Percentiles rank a stretch among this genome's conserved stretches.
Conservation (phyloP, 1,284 basidiomycete species). For the Cryptococcus amylolentus region DNA sequence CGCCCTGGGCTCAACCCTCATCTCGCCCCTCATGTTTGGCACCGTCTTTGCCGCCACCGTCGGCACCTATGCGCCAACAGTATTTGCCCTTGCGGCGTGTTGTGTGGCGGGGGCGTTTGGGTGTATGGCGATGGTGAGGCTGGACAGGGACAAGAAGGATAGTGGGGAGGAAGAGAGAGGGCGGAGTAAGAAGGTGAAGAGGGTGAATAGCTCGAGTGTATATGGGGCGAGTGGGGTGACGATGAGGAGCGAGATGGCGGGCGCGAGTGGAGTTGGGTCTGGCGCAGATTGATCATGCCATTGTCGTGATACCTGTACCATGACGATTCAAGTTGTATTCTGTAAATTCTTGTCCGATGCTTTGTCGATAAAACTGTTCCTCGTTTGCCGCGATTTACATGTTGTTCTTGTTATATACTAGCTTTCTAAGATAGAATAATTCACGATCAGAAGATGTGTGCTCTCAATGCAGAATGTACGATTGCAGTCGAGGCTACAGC, state of each 20-base stretch:
- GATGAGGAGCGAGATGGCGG: neutral
- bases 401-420: too few relatives aligned
- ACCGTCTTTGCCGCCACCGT: constrained; percentile 41
- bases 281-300: neutral
- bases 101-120: constrained; percentile 24
- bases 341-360: neutral
- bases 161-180: constrained; percentile 16
- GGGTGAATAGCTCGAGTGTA: neutral
- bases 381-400: too few relatives aligned
- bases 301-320: neutral
- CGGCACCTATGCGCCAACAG: constrained; percentile 35
- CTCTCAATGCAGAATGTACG: neutral
- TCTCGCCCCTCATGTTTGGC: constrained; percentile 43
- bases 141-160: constrained; percentile 12
- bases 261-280: neutral
- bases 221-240: neutral
- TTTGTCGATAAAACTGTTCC: neutral
- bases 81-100: constrained; percentile 37
- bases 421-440: neutral
- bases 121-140: constrained; percentile 22
- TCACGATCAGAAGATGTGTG: neutral
- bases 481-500: neutral
- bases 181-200: constrained; percentile 23
- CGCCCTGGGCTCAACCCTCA: constrained; percentile 38
- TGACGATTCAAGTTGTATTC: neutral